These are phyloP conservation scores for Penicillium lividum DNA, from an alignment of 495 filamentous ascomycete genomes.

Conservation along the genomic window DNA sequence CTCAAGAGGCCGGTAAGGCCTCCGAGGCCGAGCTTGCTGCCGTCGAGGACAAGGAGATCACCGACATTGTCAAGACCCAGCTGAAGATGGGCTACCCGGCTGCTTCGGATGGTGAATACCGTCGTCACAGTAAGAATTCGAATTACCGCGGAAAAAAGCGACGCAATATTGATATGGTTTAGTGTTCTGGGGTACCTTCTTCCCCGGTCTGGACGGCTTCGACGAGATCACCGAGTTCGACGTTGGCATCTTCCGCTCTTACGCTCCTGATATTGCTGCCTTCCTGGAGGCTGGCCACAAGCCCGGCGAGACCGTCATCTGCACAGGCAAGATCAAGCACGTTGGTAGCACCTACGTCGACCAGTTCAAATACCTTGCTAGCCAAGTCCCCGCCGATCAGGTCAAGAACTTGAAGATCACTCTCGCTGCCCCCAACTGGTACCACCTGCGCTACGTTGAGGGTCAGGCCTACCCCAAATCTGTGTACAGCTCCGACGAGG, in stretches of 20 bases:
- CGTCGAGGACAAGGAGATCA: constrained; percentile 68
- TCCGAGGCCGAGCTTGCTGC: constrained; percentile 38
- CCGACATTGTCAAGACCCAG: constrained; percentile 65
- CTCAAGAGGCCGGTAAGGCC: constrained; percentile 52
- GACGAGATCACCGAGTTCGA: constrained; percentile 60
- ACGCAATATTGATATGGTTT: neutral
- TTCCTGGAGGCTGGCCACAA: constrained; percentile 71
- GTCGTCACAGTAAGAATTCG: constrained; percentile 57
- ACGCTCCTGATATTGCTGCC: constrained; percentile 78
- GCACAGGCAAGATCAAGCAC: constrained; percentile 71
- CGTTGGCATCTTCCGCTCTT: constrained; percentile 65
- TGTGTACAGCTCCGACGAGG: constrained; percentile 64
- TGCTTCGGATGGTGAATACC: constrained; percentile 76
- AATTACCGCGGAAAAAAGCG: neutral
- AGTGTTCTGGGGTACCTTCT: constrained; percentile 75
- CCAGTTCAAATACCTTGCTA: constrained; percentile 70
- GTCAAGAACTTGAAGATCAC: constrained; percentile 71
- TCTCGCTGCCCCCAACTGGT: constrained; percentile 71
- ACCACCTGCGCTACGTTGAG: constrained; percentile 72
- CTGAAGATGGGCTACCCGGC: constrained; percentile 65
- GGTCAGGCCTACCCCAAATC: constrained; percentile 66
- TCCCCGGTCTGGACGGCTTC: constrained; percentile 73
- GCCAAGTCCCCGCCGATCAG: constrained; percentile 56
- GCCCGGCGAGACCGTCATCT: constrained; percentile 73
- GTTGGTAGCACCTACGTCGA: constrained; percentile 60